Evolutionary conservation across 495 filamentous ascomycete genomes (phyloP).

Genomic region (Entonaema liquescens): DNA sequence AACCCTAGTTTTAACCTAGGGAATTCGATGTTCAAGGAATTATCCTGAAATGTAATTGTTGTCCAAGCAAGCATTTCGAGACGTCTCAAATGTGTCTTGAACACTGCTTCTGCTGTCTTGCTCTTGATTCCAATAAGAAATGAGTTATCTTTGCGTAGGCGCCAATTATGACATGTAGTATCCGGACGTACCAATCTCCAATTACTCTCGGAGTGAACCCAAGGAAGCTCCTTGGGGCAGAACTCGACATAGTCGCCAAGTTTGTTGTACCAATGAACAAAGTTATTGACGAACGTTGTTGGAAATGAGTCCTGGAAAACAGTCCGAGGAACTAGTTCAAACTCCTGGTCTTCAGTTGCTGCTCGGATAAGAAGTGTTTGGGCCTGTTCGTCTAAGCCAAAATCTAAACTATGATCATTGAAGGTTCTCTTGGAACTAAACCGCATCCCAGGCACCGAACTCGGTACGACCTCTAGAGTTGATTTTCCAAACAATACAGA

Average conservation of each 20-base stretch:
- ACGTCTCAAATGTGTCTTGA: slow-evolving; percentile 43
- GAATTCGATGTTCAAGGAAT: slow-evolving; percentile 52
- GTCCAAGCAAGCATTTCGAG: slow-evolving; percentile 51
- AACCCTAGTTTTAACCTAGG: slow-evolving; percentile 63
- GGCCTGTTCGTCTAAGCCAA: slow-evolving; percentile 46
- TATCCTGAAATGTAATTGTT: slow-evolving; percentile 43
- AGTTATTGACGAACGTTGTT: slow-evolving; percentile 53
- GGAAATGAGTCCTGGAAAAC: slow-evolving; percentile 59
- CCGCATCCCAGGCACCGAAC: slow-evolving; percentile 54
- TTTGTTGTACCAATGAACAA: slow-evolving; percentile 65
- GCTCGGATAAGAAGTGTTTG: slow-evolving; percentile 20
- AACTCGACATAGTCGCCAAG: slow-evolving; percentile 57
- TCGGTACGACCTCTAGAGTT: slow-evolving; percentile 57
- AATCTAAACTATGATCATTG: slow-evolving; percentile 49
- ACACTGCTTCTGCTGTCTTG: slow-evolving; percentile 45
- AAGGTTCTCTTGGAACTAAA: slow-evolving; percentile 50
- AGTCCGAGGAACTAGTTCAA: slow-evolving; percentile 58
- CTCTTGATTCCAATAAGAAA: slow-evolving; percentile 49
- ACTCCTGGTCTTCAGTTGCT: slow-evolving; percentile 10
- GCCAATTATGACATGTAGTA: slow-evolving; percentile 9
- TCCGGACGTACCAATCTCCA: slow-evolving; percentile 44
- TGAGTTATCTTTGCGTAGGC: slow-evolving; percentile 3
- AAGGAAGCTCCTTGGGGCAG: slow-evolving; percentile 53
- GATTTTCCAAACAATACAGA: slow-evolving; percentile 49
- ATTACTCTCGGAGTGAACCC: slow-evolving; percentile 44